These are phyloP conservation scores for Clonostachys solani DNA, from an alignment of 2,329 filamentous ascomycete genomes.

Conservation along the genomic window DNA sequence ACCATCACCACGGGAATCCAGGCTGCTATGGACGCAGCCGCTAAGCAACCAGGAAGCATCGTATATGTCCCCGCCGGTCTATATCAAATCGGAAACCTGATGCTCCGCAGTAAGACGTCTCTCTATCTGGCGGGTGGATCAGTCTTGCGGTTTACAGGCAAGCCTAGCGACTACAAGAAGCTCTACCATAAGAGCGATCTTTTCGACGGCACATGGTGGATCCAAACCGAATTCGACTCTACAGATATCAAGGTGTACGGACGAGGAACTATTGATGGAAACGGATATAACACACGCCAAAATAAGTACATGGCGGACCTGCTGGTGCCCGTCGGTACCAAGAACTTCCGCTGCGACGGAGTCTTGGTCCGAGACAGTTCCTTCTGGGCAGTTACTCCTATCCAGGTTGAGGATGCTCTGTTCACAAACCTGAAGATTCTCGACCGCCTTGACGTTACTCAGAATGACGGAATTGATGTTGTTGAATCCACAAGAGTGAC, in stretches of 20 bases:
- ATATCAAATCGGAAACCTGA: background rate
- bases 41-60: background rate
- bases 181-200: background rate
- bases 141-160: slow-evolving; percentile 1
- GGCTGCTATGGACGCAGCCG: slow-evolving; percentile 1
- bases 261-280: slow-evolving; percentile 1
- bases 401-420: background rate
- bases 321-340: slow-evolving; percentile 1
- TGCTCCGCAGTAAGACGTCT: background rate
- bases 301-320: slow-evolving; percentile 1
- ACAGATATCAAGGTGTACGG: slow-evolving; percentile 2
- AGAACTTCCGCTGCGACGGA: background rate
- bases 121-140: slow-evolving; percentile 1
- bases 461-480: slow-evolving; percentile 2
- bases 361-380: slow-evolving; percentile 1
- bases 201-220: slow-evolving; percentile 1
- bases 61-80: slow-evolving; percentile 1
- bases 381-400: slow-evolving; percentile 1
- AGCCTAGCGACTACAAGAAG: slow-evolving; percentile 1
- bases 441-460: slow-evolving; percentile 1
- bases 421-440: slow-evolving; percentile 2
- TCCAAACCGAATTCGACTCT: slow-evolving; percentile 1
- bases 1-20: background rate
- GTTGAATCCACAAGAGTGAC: background rate
- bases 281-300: background rate